Percentiles rank a stretch among this genome's conserved stretches.
Conservation (phyloP, 75 land plant species). For the Sequoiadendron giganteum region DNA sequence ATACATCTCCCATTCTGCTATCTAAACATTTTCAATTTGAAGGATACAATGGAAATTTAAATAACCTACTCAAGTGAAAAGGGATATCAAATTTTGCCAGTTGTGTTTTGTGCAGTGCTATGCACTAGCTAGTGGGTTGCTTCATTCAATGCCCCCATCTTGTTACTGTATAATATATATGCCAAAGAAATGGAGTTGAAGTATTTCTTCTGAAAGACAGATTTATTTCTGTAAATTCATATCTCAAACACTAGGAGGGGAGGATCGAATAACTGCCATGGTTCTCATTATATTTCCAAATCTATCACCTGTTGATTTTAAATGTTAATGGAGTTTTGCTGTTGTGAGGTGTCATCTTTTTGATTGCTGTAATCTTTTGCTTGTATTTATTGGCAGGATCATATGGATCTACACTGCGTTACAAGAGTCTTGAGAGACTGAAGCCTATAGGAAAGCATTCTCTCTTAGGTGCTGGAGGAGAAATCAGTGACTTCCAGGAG, state of each 20-base stretch:
- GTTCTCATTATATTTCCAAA: background rate
- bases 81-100: background rate
- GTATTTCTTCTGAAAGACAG: background rate
- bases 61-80: background rate
- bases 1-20: background rate
- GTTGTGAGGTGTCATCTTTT: background rate
- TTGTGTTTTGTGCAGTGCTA: background rate
- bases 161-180: background rate
- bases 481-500: conserved; percentile 93
- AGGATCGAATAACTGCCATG: background rate
- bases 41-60: background rate
- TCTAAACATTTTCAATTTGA: background rate
- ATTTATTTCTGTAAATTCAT: background rate
- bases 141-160: background rate
- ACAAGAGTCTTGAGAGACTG: conserved; percentile 86
- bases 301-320: background rate
- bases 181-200: background rate
- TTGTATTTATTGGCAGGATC: conserved; percentile 53
- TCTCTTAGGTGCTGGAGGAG: conserved; percentile 90
- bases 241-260: background rate
- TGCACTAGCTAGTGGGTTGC: background rate
- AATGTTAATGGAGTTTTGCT: background rate
- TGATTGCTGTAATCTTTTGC: background rate
- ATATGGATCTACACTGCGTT: conserved; percentile 92
- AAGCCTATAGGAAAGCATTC: conserved; percentile 80